Conservation (phyloP, 495 filamentous ascomycete genomes). For the Pyronema domesticum region DNA sequence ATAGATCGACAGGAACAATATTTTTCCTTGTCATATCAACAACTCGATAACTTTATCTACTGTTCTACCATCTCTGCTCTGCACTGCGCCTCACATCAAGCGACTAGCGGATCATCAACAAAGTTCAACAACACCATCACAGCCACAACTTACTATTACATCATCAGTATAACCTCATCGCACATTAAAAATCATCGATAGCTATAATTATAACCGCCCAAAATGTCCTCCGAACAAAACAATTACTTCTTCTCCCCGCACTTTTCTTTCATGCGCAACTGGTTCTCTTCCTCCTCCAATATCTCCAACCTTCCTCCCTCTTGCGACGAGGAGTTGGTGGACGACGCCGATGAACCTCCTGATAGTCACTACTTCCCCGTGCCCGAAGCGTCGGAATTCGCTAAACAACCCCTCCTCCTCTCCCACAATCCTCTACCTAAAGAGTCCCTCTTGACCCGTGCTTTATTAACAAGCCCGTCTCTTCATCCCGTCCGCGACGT, state of each 20-base stretch:
- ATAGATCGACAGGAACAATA: conserved; percentile 13
- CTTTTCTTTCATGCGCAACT: conserved; percentile 15
- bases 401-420: conserved; percentile 12
- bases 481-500: conserved; percentile 27
- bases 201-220: conserved; percentile 1
- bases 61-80: not conserved
- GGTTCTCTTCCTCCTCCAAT: conserved; percentile 17
- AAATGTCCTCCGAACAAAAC: conserved; percentile 1
- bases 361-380: conserved; percentile 6
- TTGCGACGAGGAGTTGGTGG: conserved; percentile 23
- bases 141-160: not conserved
- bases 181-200: conserved; percentile 11
- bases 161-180: conserved; percentile 2
- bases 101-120: not conserved
- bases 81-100: not conserved
- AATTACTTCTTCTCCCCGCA: conserved; percentile 8
- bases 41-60: conserved; percentile 6
- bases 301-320: conserved; percentile 20
- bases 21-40: conserved; percentile 5
- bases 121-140: not conserved
- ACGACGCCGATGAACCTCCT: conserved; percentile 24
- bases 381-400: conserved; percentile 12
- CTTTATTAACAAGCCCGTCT: conserved; percentile 49
- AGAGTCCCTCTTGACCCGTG: conserved; percentile 64
- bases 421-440: conserved; percentile 10